Evolutionary conservation across 2,329 filamentous ascomycete genomes (phyloP).

Genomic region (Paramyrothecium roridum): DNA sequence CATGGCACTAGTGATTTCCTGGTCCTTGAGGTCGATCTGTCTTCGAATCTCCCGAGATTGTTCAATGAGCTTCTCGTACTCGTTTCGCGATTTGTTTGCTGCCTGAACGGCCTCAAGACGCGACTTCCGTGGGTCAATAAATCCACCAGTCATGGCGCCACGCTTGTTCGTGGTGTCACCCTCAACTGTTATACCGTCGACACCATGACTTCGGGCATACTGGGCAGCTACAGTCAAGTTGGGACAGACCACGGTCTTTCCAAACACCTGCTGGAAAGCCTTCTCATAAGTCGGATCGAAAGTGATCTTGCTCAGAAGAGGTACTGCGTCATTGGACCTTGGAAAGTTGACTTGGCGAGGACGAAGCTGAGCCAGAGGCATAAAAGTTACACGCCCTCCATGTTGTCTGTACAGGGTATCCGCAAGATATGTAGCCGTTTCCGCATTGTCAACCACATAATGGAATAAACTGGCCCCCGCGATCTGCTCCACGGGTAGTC

Average conservation of each 20-base stretch:
- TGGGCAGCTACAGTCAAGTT: slow-evolving; percentile 84
- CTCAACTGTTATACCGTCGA: slow-evolving; percentile 91
- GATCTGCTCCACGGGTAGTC: slow-evolving; percentile 87
- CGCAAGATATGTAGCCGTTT: slow-evolving; percentile 78
- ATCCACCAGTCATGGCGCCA: slow-evolving; percentile 93
- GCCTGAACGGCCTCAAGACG: slow-evolving; percentile 80
- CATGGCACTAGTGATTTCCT: slow-evolving; percentile 84
- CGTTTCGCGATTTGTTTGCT: slow-evolving; percentile 70
- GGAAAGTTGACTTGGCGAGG: slow-evolving; percentile 73
- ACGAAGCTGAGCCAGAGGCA: slow-evolving; percentile 82
- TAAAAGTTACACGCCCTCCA: slow-evolving; percentile 87
- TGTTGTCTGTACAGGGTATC: slow-evolving; percentile 75
- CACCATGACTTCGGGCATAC: slow-evolving; percentile 86
- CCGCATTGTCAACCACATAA: slow-evolving; percentile 89
- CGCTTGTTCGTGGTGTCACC: slow-evolving; percentile 94
- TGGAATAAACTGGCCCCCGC: slow-evolving; percentile 92
- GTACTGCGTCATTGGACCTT: slow-evolving; percentile 80
- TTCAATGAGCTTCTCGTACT: slow-evolving; percentile 65
- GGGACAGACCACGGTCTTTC: slow-evolving; percentile 90
- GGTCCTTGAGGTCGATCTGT: slow-evolving; percentile 76
- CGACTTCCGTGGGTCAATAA: slow-evolving; percentile 80
- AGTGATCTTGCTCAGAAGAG: slow-evolving; percentile 78
- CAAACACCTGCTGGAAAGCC: slow-evolving; percentile 93
- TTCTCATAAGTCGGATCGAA: slow-evolving; percentile 76
- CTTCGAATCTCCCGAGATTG: slow-evolving; percentile 64